phyloP scores from a whole-genome alignment of 129 eudicot genomes.

The Artemisia argyi region DNA sequence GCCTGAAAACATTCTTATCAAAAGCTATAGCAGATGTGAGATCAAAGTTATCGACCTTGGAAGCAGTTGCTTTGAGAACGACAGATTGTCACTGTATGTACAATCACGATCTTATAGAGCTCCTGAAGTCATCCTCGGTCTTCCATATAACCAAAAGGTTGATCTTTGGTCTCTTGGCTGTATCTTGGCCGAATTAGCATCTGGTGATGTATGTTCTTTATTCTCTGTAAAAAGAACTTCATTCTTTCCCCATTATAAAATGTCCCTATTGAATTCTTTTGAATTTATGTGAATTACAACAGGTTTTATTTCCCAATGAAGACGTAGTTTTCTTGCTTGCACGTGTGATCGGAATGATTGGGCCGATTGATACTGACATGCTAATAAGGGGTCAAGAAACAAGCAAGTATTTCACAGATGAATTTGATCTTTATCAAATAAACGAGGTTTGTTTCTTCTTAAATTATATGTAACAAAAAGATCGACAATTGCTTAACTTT shows the following conservation, averaged over 20 bases:
- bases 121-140: slow-evolving; percentile 96
- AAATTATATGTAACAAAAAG: not conserved
- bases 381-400: slow-evolving; percentile 78
- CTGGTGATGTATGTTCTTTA: slow-evolving; percentile 75
- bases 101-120: slow-evolving; percentile 98
- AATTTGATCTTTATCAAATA: slow-evolving; percentile 64
- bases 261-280: not conserved
- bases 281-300: not conserved
- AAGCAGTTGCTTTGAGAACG: slow-evolving; percentile 87
- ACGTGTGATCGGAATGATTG: slow-evolving; percentile 77
- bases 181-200: slow-evolving; percentile 77
- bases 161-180: slow-evolving; percentile 99
- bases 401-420: slow-evolving; percentile 78
- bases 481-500: not conserved
- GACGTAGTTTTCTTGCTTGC: slow-evolving; percentile 65
- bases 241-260: slow-evolving; percentile 9
- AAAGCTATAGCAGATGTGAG: slow-evolving; percentile 90
- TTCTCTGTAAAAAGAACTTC: not conserved
- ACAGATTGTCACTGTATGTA: slow-evolving; percentile 73
- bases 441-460: slow-evolving; percentile 55
- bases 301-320: slow-evolving; percentile 97
- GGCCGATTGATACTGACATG: slow-evolving; percentile 89
- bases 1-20: slow-evolving; percentile 92
- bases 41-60: slow-evolving; percentile 97
- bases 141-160: slow-evolving; percentile 77